A percentile compares a stretch with the other conserved stretches of the same genome.
Conservation (phyloP, 2,329 filamentous ascomycete species). For the Colletotrichum caudatum region DNA sequence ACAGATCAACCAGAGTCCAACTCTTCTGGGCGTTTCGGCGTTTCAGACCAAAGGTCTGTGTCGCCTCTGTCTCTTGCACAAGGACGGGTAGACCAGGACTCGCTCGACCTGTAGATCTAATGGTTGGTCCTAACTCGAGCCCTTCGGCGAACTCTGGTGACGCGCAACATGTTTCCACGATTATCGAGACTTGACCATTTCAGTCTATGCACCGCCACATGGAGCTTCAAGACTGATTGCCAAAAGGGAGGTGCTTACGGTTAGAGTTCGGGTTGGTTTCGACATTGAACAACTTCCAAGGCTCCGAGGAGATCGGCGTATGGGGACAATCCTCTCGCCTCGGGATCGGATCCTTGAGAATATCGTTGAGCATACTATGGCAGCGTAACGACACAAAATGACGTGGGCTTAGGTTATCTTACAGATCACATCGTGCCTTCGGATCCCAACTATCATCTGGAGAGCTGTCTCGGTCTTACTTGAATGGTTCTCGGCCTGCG, state of each 20-base stretch:
- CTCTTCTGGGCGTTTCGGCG: neutral
- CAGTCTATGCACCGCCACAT: neutral
- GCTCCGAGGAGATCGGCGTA: neutral
- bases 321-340: neutral
- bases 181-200: constrained; percentile 6
- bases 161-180: neutral
- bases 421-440: neutral
- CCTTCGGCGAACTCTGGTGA: constrained; percentile 1
- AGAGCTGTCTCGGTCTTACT: too few species aligned
- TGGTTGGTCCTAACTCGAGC: constrained; percentile 1
- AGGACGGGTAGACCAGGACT: neutral
- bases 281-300: neutral
- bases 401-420: neutral
- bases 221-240: neutral
- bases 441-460: too few species aligned
- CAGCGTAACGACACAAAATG: neutral
- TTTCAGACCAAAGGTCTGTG: neutral
- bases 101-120: constrained; percentile 5
- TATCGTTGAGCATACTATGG: neutral
- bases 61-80: neutral
- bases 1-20: neutral
- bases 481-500: neutral
- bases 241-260: neutral
- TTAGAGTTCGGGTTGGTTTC: neutral
- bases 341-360: neutral